Conservation (phyloP, 768 basidiomycete species). For the Boletus rubescentipes region DNA sequence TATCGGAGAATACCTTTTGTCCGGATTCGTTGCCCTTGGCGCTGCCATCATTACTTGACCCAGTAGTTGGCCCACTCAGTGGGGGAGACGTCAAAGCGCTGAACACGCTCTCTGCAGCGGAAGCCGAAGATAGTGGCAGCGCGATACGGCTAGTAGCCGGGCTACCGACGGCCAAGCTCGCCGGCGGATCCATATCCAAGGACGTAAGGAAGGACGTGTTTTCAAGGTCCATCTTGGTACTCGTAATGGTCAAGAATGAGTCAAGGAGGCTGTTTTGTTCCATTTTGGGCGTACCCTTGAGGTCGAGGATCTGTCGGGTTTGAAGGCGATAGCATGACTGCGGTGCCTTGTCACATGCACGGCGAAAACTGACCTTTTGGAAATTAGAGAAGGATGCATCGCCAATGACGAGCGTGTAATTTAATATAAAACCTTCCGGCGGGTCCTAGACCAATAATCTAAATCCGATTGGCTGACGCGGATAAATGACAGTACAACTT, state of each 20-base stretch:
- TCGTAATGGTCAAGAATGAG: conserved; percentile 88
- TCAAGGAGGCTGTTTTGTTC: conserved; percentile 91
- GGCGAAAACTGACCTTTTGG: conserved; percentile 74
- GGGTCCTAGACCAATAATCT: conserved; percentile 61
- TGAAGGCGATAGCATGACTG: conserved; percentile 6
- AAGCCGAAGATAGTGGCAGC: conserved; percentile 42
- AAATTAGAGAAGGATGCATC: conserved; percentile 97
- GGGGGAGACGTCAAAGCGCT: conserved; percentile 60
- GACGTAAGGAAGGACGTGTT: conserved; percentile 90
- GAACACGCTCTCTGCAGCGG: conserved; percentile 54
- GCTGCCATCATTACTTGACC: conserved; percentile 47
- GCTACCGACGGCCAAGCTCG: conserved; percentile 56
- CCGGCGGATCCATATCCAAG: conserved; percentile 92
- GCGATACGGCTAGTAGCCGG: conserved; percentile 64
- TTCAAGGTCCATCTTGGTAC: conserved; percentile 85
- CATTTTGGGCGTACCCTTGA: conserved; percentile 86
- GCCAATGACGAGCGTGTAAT: conserved; percentile 92
- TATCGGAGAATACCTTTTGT: conserved; percentile 81
- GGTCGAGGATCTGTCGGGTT: conserved; percentile 83
- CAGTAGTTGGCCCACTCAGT: conserved; percentile 60
- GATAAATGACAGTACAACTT: conserved; percentile 31
- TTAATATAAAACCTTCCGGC: conserved; percentile 90
- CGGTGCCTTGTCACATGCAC: background rate
- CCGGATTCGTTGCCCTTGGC: conserved; percentile 42
- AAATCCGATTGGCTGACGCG: background rate